phyloP scores from a whole-genome alignment of 1,284 basidiomycete genomes.

The Amylostereum areolatum region DNA sequence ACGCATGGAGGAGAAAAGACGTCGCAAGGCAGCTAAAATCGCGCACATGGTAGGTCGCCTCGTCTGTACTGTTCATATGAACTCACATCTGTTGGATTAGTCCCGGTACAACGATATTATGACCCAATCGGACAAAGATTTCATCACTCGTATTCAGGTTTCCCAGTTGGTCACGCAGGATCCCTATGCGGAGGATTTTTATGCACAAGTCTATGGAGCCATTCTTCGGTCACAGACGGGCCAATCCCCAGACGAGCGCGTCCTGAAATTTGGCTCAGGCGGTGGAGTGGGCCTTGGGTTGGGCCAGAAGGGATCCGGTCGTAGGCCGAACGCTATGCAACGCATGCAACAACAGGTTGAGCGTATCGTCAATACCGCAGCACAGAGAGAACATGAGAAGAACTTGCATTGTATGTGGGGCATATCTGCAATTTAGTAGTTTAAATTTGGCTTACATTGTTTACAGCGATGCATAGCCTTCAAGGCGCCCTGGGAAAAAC shows the following conservation, averaged over 20 bases:
- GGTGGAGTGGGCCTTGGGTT: slow-evolving; percentile 80
- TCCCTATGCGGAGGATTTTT: slow-evolving; percentile 97
- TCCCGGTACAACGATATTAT: slow-evolving; percentile 96
- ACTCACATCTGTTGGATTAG: slow-evolving; percentile 36
- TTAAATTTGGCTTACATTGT: slow-evolving; percentile 5
- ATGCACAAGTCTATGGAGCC: slow-evolving; percentile 93
- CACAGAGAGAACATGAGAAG: slow-evolving; percentile 80
- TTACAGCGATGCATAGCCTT: slow-evolving; percentile 67
- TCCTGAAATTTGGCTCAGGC: slow-evolving; percentile 76
- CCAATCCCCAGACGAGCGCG: slow-evolving; percentile 62
- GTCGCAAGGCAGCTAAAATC: slow-evolving; percentile 78
- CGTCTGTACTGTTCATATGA: slow-evolving; percentile 5
- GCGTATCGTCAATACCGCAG: slow-evolving; percentile 89
- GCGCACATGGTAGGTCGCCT: slow-evolving; percentile 65
- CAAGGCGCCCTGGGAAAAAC: slow-evolving; percentile 95
- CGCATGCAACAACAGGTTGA: slow-evolving; percentile 98
- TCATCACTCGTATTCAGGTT: slow-evolving; percentile 98
- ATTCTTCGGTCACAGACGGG: slow-evolving; percentile 75
- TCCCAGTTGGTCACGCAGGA: slow-evolving; percentile 95
- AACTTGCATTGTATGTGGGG: slow-evolving; percentile 54
- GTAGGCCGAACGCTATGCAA: slow-evolving; percentile 92
- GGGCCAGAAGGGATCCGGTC: slow-evolving; percentile 55
- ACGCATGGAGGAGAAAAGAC: slow-evolving; percentile 75
- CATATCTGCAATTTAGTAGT: background rate
- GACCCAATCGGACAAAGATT: slow-evolving; percentile 99